A percentile compares a stretch with the other conserved stretches of the same genome.
These are phyloP conservation scores for Claviceps sorghi DNA, from an alignment of 2,329 filamentous ascomycete genomes.

Conservation along the genomic window DNA sequence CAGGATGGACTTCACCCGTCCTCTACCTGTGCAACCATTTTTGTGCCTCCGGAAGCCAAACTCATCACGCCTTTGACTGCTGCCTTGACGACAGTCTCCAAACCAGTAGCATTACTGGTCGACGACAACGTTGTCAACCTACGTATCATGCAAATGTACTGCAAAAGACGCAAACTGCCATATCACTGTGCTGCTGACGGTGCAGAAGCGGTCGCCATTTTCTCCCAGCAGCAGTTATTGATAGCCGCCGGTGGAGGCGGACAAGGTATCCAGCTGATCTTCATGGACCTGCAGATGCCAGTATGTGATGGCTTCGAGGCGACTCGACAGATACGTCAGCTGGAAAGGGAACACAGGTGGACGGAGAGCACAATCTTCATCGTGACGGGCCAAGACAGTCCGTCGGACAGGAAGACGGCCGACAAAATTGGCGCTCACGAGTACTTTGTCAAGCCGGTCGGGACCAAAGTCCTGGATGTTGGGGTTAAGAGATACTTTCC, in stretches of 20 bases:
- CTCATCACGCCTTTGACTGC: not conserved
- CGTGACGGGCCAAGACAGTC: constrained; percentile 15
- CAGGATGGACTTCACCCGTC: not conserved
- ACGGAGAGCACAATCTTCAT: constrained; percentile 12
- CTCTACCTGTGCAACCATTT: not conserved
- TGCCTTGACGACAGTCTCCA: not conserved
- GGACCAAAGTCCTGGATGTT: not conserved
- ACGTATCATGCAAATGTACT: constrained; percentile 32
- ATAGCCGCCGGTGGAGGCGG: constrained; percentile 1
- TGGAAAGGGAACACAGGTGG: constrained; percentile 9
- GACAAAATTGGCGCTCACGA: not conserved
- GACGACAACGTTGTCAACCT: constrained; percentile 35
- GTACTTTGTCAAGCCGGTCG: not conserved
- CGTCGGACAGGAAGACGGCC: not conserved
- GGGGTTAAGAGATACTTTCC: not conserved
- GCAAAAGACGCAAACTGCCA: constrained; percentile 26
- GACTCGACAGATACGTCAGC: constrained; percentile 11
- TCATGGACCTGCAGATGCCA: constrained; percentile 18
- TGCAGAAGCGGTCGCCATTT: constrained; percentile 25
- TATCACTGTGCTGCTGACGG: constrained; percentile 29
- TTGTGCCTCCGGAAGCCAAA: not conserved
- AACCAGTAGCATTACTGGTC: constrained; percentile 23
- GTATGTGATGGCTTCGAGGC: constrained; percentile 16
- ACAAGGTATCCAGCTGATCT: constrained; percentile 10
- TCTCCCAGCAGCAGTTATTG: constrained; percentile 9